Conservation (phyloP, 75 land plant genomes). For the Ceratopteris richardii region DNA sequence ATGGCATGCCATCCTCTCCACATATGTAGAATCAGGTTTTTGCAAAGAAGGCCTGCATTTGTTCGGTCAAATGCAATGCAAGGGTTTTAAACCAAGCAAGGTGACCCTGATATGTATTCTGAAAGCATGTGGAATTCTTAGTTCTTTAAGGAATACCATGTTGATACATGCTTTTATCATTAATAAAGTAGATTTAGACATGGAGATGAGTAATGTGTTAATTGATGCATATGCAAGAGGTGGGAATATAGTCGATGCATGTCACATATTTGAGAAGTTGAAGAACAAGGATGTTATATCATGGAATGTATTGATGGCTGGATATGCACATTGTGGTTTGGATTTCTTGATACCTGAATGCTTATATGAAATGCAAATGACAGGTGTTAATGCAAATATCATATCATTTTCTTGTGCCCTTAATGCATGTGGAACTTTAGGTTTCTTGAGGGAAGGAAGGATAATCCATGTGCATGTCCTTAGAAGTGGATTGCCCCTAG, state of each 20-base stretch:
- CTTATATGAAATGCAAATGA: neutral
- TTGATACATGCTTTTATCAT: slow-evolving; percentile 11
- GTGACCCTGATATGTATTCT: neutral
- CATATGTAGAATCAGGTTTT: too few species aligned
- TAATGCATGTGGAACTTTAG: slow-evolving; percentile 39
- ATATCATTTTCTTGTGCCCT: slow-evolving; percentile 34
- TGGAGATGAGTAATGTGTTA: slow-evolving; percentile 12
- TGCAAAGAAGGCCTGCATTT: too few species aligned
- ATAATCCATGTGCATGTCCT: slow-evolving; percentile 17
- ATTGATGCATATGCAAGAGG: slow-evolving; percentile 18
- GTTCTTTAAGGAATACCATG: neutral
- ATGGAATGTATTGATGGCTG: slow-evolving; percentile 13
- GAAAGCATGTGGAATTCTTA: neutral
- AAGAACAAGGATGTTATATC: slow-evolving; percentile 1
- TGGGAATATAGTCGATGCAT: slow-evolving; percentile 10
- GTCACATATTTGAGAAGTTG: slow-evolving; percentile 1
- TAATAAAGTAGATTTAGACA: slow-evolving; percentile 8
- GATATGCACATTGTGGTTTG: neutral
- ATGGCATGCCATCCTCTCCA: too few species aligned
- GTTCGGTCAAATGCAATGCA: slow-evolving; percentile 1
- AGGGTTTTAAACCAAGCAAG: neutral
- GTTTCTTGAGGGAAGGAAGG: slow-evolving; percentile 11
- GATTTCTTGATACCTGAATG: neutral
- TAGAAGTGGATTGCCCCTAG: slow-evolving; percentile 1
- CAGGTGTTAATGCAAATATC: slow-evolving; percentile 12